These are phyloP conservation scores for Botrytis byssoidea DNA, from an alignment of 2,329 filamentous ascomycete species.

Conservation along the genomic window DNA sequence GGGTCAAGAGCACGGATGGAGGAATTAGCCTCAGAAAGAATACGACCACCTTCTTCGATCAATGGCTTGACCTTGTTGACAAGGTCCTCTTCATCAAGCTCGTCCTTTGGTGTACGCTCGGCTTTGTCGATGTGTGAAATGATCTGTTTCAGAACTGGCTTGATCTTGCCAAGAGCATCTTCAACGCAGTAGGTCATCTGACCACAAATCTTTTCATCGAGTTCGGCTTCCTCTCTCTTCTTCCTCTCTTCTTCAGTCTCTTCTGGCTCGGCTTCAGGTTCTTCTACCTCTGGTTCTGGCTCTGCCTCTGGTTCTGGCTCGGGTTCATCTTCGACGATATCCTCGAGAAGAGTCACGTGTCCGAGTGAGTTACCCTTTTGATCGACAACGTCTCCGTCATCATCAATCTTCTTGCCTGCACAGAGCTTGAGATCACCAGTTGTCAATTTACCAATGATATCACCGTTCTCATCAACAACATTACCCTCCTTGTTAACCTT, in stretches of 20 bases:
- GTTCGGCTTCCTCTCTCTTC: conserved; percentile 55
- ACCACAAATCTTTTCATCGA: conserved; percentile 73
- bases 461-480: conserved; percentile 57
- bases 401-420: conserved; percentile 67
- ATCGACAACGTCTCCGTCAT: conserved; percentile 70
- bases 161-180: conserved; percentile 78
- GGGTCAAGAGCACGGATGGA: conserved; percentile 85
- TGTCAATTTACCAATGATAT: conserved; percentile 64
- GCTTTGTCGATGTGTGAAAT: conserved; percentile 78
- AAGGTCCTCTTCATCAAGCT: conserved; percentile 85
- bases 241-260: conserved; percentile 60
- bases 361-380: conserved; percentile 65
- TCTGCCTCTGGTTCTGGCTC: conserved; percentile 44
- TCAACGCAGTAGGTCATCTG: conserved; percentile 72
- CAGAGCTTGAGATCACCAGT: conserved; percentile 65
- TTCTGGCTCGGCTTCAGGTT: conserved; percentile 43
- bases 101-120: conserved; percentile 77
- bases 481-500: conserved; percentile 59
- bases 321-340: conserved; percentile 46
- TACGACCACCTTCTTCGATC: conserved; percentile 80
- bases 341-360: conserved; percentile 64
- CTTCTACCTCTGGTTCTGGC: conserved; percentile 39
- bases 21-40: conserved; percentile 83
- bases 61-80: conserved; percentile 84
- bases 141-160: conserved; percentile 84